Percentiles rank a stretch among this genome's conserved stretches.
Conservation (phyloP, 352 stramenopile species). For the Thalassiosira tumida region DNA sequence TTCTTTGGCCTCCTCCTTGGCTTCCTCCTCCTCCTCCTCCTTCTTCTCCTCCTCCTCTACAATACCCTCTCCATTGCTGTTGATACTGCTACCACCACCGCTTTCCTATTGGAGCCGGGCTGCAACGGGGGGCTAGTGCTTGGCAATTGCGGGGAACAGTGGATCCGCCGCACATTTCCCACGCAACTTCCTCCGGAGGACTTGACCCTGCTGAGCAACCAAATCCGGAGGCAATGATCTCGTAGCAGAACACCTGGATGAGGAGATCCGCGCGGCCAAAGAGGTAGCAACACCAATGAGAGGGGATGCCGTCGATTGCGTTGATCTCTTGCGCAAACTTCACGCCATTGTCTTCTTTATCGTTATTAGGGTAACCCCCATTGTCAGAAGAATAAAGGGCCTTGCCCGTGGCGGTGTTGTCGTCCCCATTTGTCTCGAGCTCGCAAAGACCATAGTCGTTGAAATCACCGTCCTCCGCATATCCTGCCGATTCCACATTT, state of each 20-base stretch:
- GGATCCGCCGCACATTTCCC: conserved; percentile 68
- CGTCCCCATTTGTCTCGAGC: conserved; percentile 21
- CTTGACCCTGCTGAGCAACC: conserved; percentile 71
- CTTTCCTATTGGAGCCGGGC: conserved; percentile 66
- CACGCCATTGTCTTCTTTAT: conserved; percentile 6
- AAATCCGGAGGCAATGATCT: conserved; percentile 72
- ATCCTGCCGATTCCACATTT: conserved; percentile 21
- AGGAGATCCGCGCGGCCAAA: conserved; percentile 72
- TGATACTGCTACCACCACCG: too few species aligned
- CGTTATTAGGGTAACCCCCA: background rate
- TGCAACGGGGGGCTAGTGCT: conserved; percentile 74
- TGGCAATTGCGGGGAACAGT: conserved; percentile 73
- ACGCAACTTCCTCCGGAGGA: conserved; percentile 41
- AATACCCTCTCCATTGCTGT: too few species aligned
- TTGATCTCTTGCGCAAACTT: conserved; percentile 64
- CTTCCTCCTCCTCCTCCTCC: too few species aligned
- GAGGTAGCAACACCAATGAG: conserved; percentile 72
- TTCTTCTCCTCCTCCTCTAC: too few species aligned
- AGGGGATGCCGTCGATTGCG: conserved; percentile 69
- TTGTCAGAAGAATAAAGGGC: background rate
- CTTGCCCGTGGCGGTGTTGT: conserved; percentile 23
- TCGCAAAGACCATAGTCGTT: conserved; percentile 27
- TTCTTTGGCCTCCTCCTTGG: too few species aligned
- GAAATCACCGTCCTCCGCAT: conserved; percentile 42
- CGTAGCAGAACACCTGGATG: conserved; percentile 75